Evolutionary conservation across 139 green algal species (phyloP).

Genomic region (Picochlorum sp.): DNA sequence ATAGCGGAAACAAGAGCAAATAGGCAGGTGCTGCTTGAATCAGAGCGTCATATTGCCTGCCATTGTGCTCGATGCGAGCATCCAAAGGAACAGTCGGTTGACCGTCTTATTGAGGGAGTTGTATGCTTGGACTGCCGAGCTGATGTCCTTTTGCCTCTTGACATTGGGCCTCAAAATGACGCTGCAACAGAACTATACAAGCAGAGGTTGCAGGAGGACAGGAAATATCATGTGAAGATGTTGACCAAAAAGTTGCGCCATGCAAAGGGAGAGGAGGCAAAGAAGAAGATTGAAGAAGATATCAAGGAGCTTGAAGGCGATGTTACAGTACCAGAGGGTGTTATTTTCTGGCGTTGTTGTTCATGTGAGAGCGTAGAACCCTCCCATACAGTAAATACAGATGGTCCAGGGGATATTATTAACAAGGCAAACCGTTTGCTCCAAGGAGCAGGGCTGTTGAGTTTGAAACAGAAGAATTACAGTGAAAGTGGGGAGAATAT

Average conservation of each 20-base stretch:
- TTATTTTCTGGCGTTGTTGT: constrained; percentile 20
- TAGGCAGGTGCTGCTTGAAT: constrained; percentile 7
- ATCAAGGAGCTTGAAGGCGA: constrained; percentile 7
- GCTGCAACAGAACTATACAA: constrained; percentile 3
- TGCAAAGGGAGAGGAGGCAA: not conserved
- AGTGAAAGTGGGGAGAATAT: constrained; percentile 10
- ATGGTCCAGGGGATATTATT: constrained; percentile 13
- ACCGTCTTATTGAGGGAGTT: constrained; percentile 27
- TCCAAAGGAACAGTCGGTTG: constrained; percentile 12
- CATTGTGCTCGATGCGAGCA: constrained; percentile 13
- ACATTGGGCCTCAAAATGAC: constrained; percentile 4
- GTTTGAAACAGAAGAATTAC: constrained; percentile 1
- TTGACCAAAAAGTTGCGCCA: not conserved
- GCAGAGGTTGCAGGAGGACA: constrained; percentile 6
- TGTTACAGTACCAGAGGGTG: constrained; percentile 3
- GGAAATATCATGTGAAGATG: constrained; percentile 5
- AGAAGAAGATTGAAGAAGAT: not conserved
- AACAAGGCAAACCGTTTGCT: constrained; percentile 1
- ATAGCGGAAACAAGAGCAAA: constrained; percentile 10
- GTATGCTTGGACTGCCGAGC: constrained; percentile 14
- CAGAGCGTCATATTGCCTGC: constrained; percentile 8
- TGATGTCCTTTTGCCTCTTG: constrained; percentile 18
- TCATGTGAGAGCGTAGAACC: constrained; percentile 11
- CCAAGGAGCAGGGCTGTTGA: not conserved
- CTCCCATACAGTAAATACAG: constrained; percentile 4